A percentile compares a stretch with the other conserved stretches of the same genome.
Conservation (phyloP, 306 rosid genomes). For the Vigna angularis region DNA sequence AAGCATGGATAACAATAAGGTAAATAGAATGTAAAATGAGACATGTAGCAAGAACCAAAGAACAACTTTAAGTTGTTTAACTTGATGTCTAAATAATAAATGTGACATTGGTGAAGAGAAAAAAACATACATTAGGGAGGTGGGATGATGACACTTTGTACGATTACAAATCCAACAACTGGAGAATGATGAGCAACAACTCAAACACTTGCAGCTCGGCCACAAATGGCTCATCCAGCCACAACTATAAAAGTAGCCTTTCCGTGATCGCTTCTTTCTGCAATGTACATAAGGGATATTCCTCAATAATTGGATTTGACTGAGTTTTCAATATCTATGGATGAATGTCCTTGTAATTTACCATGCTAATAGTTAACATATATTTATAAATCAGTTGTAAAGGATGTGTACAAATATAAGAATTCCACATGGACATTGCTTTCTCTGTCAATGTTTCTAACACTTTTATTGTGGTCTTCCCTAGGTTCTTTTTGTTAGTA, state of each 20-base stretch:
- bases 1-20: conserved; percentile 14
- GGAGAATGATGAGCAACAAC: conserved; percentile 55
- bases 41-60: conserved; percentile 27
- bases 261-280: conserved; percentile 59
- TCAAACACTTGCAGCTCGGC: conserved; percentile 45
- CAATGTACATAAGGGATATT: conserved; percentile 55
- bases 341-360: conserved; percentile 32
- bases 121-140: conserved; percentile 54
- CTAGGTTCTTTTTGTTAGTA: no score
- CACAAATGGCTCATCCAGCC: conserved; percentile 48
- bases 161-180: conserved; percentile 49
- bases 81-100: conserved; percentile 33
- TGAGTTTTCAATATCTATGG: conserved; percentile 29
- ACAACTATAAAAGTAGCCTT: conserved; percentile 54
- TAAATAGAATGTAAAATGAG: conserved; percentile 14
- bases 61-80: conserved; percentile 26
- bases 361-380: background rate
- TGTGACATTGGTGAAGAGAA: conserved; percentile 40
- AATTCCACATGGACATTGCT: background rate
- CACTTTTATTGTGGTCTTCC: no score
- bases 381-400: conserved; percentile 12
- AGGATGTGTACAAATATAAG: background rate
- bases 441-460: no score
- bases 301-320: conserved; percentile 37
- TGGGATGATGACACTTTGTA: conserved; percentile 31